These are phyloP conservation scores for Lasiodiplodia hormozganensis DNA, from an alignment of 2,329 filamentous ascomycete species.

Conservation along the genomic window DNA sequence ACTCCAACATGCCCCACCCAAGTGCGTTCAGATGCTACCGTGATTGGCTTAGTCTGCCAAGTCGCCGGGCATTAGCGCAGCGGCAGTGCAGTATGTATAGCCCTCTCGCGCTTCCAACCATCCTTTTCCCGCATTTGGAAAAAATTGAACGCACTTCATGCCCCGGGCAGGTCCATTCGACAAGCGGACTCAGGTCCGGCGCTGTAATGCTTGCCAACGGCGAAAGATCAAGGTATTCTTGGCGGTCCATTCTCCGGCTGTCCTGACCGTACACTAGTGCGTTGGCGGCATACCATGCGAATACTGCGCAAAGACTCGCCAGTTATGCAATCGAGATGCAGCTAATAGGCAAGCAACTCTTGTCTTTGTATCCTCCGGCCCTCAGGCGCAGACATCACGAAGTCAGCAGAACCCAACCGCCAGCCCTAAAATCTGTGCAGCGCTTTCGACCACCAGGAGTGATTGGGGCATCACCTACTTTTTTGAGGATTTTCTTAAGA, in stretches of 20 bases:
- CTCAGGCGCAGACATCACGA: not conserved
- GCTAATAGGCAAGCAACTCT: not conserved
- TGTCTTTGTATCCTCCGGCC: not conserved
- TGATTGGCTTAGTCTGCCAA: not conserved
- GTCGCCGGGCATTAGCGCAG: not conserved
- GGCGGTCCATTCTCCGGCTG: no score
- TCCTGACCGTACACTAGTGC: not conserved
- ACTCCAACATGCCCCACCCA: not conserved
- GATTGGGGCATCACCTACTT: slow-evolving; percentile 10
- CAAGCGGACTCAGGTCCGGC: slow-evolving; percentile 15
- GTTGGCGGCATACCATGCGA: slow-evolving; percentile 1
- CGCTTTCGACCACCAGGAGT: not conserved
- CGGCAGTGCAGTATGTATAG: not conserved
- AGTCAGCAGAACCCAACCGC: not conserved
- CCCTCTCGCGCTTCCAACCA: not conserved
- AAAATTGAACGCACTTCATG: not conserved
- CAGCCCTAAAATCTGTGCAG: not conserved
- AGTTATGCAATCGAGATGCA: slow-evolving; percentile 2
- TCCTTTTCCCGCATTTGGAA: not conserved
- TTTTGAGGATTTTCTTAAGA: slow-evolving; percentile 15
- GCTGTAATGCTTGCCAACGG: slow-evolving; percentile 15
- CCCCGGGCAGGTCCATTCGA: slow-evolving; percentile 16
- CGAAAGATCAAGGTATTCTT: slow-evolving; percentile 15
- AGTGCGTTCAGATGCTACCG: not conserved
- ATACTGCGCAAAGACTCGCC: slow-evolving; percentile 19